Evolutionary conservation across 495 filamentous ascomycete genomes (phyloP).

Genomic region (Cairneyella variabilis): DNA sequence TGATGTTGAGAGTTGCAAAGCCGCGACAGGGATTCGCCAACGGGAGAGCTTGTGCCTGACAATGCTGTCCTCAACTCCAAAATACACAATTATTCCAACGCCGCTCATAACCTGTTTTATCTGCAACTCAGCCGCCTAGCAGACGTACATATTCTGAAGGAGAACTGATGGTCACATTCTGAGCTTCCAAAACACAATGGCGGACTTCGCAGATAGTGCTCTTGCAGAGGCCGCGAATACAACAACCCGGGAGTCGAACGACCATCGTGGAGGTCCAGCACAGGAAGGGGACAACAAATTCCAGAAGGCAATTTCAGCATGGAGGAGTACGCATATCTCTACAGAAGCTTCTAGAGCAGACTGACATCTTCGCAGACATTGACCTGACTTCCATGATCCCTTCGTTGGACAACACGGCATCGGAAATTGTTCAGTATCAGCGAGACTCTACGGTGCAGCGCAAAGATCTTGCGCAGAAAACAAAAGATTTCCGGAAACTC

Average conservation of each 20-base stretch:
- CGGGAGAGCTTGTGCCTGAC: no score
- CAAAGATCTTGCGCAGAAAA: slow-evolving; percentile 97
- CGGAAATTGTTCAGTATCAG: slow-evolving; percentile 88
- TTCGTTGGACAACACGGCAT: slow-evolving; percentile 83
- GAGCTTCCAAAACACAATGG: slow-evolving; percentile 15
- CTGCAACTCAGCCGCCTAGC: no score
- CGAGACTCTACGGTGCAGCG: slow-evolving; percentile 88
- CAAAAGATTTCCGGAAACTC: slow-evolving; percentile 94
- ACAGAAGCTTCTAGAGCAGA: neutral
- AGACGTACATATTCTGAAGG: no score
- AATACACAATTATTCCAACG: no score
- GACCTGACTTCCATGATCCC: slow-evolving; percentile 83
- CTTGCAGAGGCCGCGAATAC: slow-evolving; percentile 8
- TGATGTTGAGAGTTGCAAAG: no score
- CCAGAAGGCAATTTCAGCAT: slow-evolving; percentile 90
- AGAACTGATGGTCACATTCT: slow-evolving; percentile 13
- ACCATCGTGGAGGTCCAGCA: slow-evolving; percentile 2
- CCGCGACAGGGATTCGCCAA: no score
- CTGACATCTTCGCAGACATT: slow-evolving; percentile 63
- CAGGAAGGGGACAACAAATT: slow-evolving; percentile 78
- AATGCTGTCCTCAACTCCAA: no score
- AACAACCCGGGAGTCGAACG: neutral
- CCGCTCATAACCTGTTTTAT: no score
- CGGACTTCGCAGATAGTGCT: slow-evolving; percentile 19
- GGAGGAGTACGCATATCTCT: slow-evolving; percentile 68